Evolutionary conservation across 345 rosid genomes (phyloP).

Genomic region (Populus simonii): DNA sequence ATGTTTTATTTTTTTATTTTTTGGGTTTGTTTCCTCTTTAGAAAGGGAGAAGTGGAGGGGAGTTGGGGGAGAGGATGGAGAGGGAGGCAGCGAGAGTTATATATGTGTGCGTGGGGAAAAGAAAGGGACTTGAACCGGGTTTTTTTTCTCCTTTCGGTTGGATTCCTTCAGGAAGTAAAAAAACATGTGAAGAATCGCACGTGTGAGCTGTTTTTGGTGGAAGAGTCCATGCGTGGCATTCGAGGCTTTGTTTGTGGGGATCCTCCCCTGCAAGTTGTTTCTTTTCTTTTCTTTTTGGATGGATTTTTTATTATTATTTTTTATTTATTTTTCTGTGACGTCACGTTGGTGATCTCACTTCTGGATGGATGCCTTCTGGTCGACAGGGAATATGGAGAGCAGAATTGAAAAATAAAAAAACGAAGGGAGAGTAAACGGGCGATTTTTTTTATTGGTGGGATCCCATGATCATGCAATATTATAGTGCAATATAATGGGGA

Average conservation of each 20-base stretch:
- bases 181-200: background rate
- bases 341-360: background rate
- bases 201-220: background rate
- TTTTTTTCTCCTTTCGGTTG: background rate
- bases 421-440: no score
- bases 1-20: background rate
- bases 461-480: no score
- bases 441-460: no score
- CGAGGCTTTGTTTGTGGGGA: background rate
- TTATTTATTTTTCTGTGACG: background rate
- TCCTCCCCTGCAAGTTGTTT: background rate
- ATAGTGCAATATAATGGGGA: no score
- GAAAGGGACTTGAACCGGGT: slow-evolving; percentile 6
- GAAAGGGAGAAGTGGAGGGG: slow-evolving; percentile 7
- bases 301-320: background rate
- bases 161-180: background rate
- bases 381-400: no score
- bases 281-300: background rate
- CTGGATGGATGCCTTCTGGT: no score
- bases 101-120: slow-evolving; percentile 13
- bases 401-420: no score
- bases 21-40: background rate
- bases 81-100: background rate
- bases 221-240: background rate
- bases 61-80: background rate